Conservation (phyloP, 305 asterid species). For the Fraxinus sp. region DNA sequence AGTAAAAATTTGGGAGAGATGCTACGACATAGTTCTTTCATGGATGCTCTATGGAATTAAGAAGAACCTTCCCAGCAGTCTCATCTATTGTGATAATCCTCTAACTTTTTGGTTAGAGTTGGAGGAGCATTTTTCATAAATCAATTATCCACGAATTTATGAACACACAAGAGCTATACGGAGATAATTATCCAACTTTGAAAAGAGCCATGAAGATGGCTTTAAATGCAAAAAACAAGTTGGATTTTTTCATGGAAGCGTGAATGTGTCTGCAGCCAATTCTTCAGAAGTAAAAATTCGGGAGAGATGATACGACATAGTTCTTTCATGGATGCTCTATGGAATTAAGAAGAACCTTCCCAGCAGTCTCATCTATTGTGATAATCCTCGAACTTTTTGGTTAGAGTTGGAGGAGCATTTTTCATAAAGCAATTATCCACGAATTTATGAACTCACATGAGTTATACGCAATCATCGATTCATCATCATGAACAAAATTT, state of each 20-base stretch:
- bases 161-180: neutral
- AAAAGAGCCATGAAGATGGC: neutral
- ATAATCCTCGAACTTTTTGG: neutral
- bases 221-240: neutral
- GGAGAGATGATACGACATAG: neutral
- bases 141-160: neutral
- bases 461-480: neutral
- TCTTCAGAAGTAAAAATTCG: neutral
- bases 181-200: neutral
- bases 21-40: neutral
- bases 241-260: neutral
- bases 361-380: neutral
- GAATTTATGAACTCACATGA: neutral
- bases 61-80: neutral
- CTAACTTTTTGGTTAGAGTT: neutral
- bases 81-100: neutral
- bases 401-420: neutral
- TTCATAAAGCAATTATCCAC: neutral
- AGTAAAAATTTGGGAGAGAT: neutral
- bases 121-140: neutral
- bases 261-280: neutral
- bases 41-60: neutral
- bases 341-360: neutral
- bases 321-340: neutral
- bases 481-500: neutral